Base-by-base conservation (phyloP, 805 yeast genomes). In the Candida xiaguanensis region DNA sequence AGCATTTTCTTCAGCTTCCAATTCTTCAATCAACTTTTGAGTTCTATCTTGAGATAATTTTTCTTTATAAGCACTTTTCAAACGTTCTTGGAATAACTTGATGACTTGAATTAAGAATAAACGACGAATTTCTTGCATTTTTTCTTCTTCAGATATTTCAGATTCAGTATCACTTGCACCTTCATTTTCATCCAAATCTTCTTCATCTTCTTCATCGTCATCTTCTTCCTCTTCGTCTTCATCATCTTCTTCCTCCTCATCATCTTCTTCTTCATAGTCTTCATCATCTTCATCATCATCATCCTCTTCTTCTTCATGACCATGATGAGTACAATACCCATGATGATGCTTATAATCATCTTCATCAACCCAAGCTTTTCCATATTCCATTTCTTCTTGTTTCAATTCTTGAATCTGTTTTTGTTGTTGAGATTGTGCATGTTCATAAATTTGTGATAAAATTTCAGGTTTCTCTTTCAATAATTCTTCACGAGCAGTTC, bases 91-190 rank as follows among this genome's bases (percentile, higher is more conserved):
- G 49, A 90, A 74, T 55, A 87, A 70, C 38, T 86, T 78, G 4
- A 93, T 82, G 1, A 90, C 85, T 40, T 88, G 84, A 38, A 85
- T 71, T 51, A 86, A 88, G 45, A 90, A 74, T 70, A 87, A 74
- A 18, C 84, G 78, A 27, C 90, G 82, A 9, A 91, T 82, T 60
- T 89, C 95, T 51, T 78, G 82, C 52, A 85, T 63, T 36, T 89
- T 56, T 71, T 65, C 82, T 43, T 78, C 83, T 38, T 80, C 82
- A 0, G 63, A 56, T 8, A 62, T 59, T 42, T 63, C 70, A 3
- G 59, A 52, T 31, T 62, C 68, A 6, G 59, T 55, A 39, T 63
- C 65, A 37, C 63, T 54, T 1, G 50, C 51, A 3, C 48, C 53
- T 44, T 73, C 78, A n/a, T 66, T 74, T 8, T 61, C 68, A 3